These are phyloP conservation scores for Mollisia scopiformis DNA, from an alignment of 2,329 filamentous ascomycete species.

Conservation along the genomic window DNA sequence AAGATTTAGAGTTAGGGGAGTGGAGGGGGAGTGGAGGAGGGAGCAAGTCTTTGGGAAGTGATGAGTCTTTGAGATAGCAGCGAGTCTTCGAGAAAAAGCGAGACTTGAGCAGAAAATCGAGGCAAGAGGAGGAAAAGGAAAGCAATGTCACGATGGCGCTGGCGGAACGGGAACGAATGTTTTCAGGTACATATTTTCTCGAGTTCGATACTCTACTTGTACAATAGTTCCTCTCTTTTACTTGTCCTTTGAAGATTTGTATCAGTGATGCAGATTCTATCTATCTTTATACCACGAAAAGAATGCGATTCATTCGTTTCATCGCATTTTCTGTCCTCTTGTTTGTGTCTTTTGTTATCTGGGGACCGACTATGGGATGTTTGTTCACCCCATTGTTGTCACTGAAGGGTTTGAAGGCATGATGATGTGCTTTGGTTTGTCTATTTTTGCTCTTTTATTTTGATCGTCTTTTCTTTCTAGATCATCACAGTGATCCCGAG, in stretches of 20 bases:
- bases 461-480: no score
- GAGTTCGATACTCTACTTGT: conserved; percentile 11
- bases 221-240: conserved; percentile 1
- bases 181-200: conserved; percentile 8
- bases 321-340: conserved; percentile 1
- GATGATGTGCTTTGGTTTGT: not conserved
- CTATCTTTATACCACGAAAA: conserved; percentile 8
- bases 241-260: not conserved
- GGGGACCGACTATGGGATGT: no score
- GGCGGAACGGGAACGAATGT: not conserved
- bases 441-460: no score
- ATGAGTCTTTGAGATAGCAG: no score
- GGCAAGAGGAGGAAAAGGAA: not conserved
- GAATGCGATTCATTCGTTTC: conserved; percentile 20
- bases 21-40: not conserved
- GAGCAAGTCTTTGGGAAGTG: no score
- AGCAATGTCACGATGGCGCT: not conserved
- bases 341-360: no score
- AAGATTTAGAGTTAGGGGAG: conserved; percentile 15
- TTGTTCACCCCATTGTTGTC: no score
- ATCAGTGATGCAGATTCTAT: not conserved
- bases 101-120: not conserved
- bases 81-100: not conserved
- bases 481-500: no score
- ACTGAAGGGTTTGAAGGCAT: not conserved